Evolutionary conservation across 139 green algal species (phyloP).

Genomic region (Nannochloris sp.): DNA sequence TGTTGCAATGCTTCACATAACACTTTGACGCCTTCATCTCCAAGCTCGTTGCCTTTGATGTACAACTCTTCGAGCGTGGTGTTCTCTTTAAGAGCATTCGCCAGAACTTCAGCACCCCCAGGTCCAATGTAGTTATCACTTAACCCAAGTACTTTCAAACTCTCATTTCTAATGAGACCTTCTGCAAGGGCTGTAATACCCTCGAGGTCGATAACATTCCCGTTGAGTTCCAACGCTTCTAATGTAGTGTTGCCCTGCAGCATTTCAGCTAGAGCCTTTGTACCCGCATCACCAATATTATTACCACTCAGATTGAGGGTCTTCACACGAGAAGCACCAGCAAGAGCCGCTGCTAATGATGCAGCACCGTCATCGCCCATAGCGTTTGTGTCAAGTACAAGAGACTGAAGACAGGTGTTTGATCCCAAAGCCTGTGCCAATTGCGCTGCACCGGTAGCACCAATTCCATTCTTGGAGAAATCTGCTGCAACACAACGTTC

Average conservation of each 20-base stretch:
- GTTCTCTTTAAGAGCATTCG: constrained; percentile 70
- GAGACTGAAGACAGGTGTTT: constrained; percentile 46
- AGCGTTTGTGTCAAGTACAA: constrained; percentile 76
- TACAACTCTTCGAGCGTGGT: constrained; percentile 57
- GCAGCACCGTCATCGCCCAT: constrained; percentile 57
- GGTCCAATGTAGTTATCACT: constrained; percentile 76
- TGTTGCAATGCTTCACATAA: constrained; percentile 65
- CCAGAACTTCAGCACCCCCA: constrained; percentile 59
- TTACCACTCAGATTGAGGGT: constrained; percentile 54
- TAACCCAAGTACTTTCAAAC: constrained; percentile 41
- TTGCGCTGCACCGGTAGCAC: constrained; percentile 46
- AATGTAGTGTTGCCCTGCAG: constrained; percentile 78
- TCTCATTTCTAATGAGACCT: constrained; percentile 60
- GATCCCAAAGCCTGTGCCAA: constrained; percentile 56
- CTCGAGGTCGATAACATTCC: constrained; percentile 79
- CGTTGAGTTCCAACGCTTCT: constrained; percentile 61
- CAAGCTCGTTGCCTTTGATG: constrained; percentile 90
- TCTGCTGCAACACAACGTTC: constrained; percentile 63
- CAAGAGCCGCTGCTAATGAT: constrained; percentile 47
- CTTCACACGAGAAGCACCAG: constrained; percentile 34
- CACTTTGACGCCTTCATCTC: constrained; percentile 70
- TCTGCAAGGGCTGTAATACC: constrained; percentile 62
- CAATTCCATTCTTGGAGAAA: constrained; percentile 89
- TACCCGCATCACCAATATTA: constrained; percentile 67
- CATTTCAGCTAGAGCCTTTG: constrained; percentile 78